Conservation (phyloP, 805 yeast species). For the Ogataea ganodermae region DNA sequence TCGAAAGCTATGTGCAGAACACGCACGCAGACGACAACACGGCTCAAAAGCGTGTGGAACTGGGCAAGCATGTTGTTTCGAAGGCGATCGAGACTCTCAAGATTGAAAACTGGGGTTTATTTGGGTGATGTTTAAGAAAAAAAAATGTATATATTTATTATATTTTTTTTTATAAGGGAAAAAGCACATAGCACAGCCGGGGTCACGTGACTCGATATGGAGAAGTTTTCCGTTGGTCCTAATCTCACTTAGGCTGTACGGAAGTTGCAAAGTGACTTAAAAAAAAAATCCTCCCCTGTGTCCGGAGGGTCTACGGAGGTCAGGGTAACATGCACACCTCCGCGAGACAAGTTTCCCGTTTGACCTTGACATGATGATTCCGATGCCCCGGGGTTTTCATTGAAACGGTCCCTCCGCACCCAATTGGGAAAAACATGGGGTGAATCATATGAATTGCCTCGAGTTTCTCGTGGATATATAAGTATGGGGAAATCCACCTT, state of each 20-base stretch:
- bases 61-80: constrained; percentile 29
- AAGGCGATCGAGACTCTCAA: constrained; percentile 32
- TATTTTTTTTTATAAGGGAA: too few relatives aligned
- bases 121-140: constrained; percentile 37
- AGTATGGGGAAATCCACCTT: background rate
- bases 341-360: constrained; percentile 10
- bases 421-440: constrained; percentile 6
- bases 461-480: background rate
- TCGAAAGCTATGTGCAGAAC: constrained; percentile 20
- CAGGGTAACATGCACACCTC: background rate
- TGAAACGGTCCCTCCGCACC: constrained; percentile 2
- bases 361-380: constrained; percentile 13
- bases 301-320: constrained; percentile 1
- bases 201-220: background rate
- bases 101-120: constrained; percentile 50
- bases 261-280: constrained; percentile 2
- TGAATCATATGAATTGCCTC: constrained; percentile 1
- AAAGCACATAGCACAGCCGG: background rate
- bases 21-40: constrained; percentile 12
- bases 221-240: constrained; percentile 8
- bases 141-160: too few relatives aligned
- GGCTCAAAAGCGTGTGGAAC: constrained; percentile 33
- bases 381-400: constrained; percentile 21
- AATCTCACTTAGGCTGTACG: constrained; percentile 1
- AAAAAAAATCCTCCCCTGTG: too few relatives aligned